These are phyloP conservation scores for Chaetomium cochliodes DNA, from an alignment of 495 filamentous ascomycete genomes.

Conservation along the genomic window DNA sequence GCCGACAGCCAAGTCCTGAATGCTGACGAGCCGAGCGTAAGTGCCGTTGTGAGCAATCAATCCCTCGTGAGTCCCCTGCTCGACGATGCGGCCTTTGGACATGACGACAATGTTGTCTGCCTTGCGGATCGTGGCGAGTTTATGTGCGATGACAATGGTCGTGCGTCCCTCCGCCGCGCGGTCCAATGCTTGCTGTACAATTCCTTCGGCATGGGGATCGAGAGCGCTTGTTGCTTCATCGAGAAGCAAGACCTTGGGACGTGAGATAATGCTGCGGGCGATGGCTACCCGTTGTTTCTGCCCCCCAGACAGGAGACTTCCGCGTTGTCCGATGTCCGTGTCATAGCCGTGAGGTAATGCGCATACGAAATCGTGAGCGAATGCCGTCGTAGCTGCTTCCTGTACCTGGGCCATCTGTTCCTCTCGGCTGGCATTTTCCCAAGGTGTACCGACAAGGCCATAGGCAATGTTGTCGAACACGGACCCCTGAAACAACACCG, in stretches of 20 bases:
- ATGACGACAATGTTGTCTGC: constrained; percentile 71
- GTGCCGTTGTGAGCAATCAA: constrained; percentile 53
- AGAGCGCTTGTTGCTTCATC: constrained; percentile 80
- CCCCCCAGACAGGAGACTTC: constrained; percentile 50
- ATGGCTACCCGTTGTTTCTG: constrained; percentile 64
- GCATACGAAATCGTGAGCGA: constrained; percentile 57
- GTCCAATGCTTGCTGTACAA: constrained; percentile 66
- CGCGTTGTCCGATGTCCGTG: constrained; percentile 54
- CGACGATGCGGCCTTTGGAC: constrained; percentile 55
- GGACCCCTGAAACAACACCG: constrained; percentile 68
- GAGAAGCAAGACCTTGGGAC: constrained; percentile 73
- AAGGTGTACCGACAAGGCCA: constrained; percentile 58
- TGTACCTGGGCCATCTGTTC: constrained; percentile 53
- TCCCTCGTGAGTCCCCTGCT: constrained; percentile 64
- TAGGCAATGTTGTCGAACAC: constrained; percentile 63
- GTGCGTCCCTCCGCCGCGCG: constrained; percentile 64
- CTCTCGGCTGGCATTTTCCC: constrained; percentile 46
- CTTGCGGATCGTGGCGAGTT: constrained; percentile 63
- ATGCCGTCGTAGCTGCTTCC: constrained; percentile 56
- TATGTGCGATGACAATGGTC: constrained; percentile 73
- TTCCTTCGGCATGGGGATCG: constrained; percentile 63
- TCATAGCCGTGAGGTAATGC: constrained; percentile 57
- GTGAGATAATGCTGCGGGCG: constrained; percentile 62
- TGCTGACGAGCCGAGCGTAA: constrained; percentile 47
- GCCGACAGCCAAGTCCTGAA: constrained; percentile 56